A percentile compares a stretch with the other conserved stretches of the same genome.
Conservation (phyloP, 2,329 filamentous ascomycete species). For the Colletotrichum sp. region DNA sequence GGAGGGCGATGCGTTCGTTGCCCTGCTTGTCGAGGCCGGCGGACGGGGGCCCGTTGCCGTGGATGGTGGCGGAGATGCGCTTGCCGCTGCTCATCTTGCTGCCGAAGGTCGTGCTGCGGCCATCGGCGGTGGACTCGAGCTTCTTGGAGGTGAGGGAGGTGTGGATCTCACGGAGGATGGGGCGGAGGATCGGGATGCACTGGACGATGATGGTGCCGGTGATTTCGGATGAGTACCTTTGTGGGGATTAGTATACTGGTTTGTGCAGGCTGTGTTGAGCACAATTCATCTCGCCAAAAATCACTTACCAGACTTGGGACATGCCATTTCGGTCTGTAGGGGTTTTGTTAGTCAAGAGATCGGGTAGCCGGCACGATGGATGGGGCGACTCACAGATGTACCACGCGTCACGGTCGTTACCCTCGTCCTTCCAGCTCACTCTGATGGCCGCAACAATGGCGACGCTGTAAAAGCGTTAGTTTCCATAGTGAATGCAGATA, state of each 20-base stretch:
- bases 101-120: slow-evolving; percentile 3
- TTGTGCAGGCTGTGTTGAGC: background rate
- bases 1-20: slow-evolving; percentile 19
- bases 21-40: slow-evolving; percentile 8
- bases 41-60: background rate
- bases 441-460: slow-evolving; percentile 53
- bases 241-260: background rate
- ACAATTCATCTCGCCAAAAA: background rate
- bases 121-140: slow-evolving; percentile 16
- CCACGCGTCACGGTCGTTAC: slow-evolving; percentile 47
- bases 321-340: slow-evolving; percentile 43
- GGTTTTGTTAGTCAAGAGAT: background rate
- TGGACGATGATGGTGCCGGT: slow-evolving; percentile 60
- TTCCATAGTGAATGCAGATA: background rate
- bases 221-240: slow-evolving; percentile 53
- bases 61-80: background rate
- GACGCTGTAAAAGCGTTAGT: slow-evolving; percentile 31
- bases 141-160: slow-evolving; percentile 21
- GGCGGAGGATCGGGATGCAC: slow-evolving; percentile 56
- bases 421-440: slow-evolving; percentile 52
- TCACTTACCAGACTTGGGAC: slow-evolving; percentile 46
- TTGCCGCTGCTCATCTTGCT: slow-evolving; percentile 18
- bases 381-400: slow-evolving; percentile 45
- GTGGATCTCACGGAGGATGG: slow-evolving; percentile 38
- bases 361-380: background rate